phyloP scores from a whole-genome alignment of 2,329 filamentous ascomycete species.

The Eutypa lata region DNA sequence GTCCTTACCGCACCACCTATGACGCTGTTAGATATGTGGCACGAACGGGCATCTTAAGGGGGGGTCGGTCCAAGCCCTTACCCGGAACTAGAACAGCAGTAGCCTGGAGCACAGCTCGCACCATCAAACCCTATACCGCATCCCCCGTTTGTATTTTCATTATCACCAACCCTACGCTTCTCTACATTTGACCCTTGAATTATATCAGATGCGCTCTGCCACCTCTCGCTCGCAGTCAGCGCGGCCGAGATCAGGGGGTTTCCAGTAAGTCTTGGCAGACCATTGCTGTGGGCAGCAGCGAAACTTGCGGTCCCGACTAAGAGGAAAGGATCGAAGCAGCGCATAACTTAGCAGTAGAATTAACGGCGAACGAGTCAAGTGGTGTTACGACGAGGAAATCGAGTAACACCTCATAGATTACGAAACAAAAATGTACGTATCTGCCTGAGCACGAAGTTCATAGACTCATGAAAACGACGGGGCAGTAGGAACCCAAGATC shows the following conservation, averaged over 20 bases:
- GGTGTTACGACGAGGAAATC: too few relatives aligned
- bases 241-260: neutral
- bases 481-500: too few relatives aligned
- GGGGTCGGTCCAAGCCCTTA: neutral
- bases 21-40: too few relatives aligned
- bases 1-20: neutral
- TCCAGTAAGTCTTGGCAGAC: neutral
- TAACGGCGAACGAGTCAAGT: too few relatives aligned
- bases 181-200: neutral
- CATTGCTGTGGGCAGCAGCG: neutral
- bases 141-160: neutral
- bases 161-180: neutral
- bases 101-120: neutral
- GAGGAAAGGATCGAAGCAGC: neutral
- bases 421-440: too few relatives aligned
- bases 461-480: too few relatives aligned
- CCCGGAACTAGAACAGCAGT: neutral
- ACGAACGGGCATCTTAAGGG: too few relatives aligned
- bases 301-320: too few relatives aligned
- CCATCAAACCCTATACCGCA: neutral
- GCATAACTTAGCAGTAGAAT: too few relatives aligned
- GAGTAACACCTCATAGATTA: too few relatives aligned
- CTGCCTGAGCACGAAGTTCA: too few relatives aligned
- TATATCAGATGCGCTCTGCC: neutral
- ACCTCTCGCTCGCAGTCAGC: neutral